These are phyloP conservation scores for Populus tomentosa DNA, from an alignment of 441 rosid genomes.

Conservation along the genomic window DNA sequence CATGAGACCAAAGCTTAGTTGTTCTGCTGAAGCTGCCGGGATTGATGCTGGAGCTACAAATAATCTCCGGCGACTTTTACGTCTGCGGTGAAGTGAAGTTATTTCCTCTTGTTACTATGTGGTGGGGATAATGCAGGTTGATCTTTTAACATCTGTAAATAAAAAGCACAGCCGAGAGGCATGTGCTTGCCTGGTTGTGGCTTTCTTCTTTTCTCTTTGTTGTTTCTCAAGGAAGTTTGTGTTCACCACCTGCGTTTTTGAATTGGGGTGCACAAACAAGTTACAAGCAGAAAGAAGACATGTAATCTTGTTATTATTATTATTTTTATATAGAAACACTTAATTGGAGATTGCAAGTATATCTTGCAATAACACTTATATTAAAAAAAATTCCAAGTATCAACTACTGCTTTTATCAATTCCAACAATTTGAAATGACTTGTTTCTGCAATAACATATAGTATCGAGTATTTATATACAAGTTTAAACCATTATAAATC, in stretches of 20 bases:
- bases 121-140: not conserved
- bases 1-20: constrained; percentile 57
- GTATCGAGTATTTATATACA: too few relatives aligned
- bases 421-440: too few relatives aligned
- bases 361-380: too few relatives aligned
- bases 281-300: not conserved
- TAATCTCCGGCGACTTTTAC: constrained; percentile 58
- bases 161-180: not conserved
- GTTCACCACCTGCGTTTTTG: constrained; percentile 15
- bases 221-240: constrained; percentile 5
- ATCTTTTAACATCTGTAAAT: not conserved
- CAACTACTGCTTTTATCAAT: too few relatives aligned
- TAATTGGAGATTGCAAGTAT: too few relatives aligned
- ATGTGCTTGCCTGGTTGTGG: not conserved
- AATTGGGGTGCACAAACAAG: constrained; percentile 14
- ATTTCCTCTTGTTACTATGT: not conserved
- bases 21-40: constrained; percentile 69
- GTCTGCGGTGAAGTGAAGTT: constrained; percentile 41
- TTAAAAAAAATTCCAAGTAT: too few relatives aligned
- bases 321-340: too few relatives aligned
- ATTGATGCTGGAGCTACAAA: constrained; percentile 53
- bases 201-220: not conserved
- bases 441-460: too few relatives aligned
- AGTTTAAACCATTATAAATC: too few relatives aligned
- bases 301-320: not conserved